Base-by-base conservation (phyloP, 2,329 filamentous ascomycete species). In the Dactylellina leptospora region DNA sequence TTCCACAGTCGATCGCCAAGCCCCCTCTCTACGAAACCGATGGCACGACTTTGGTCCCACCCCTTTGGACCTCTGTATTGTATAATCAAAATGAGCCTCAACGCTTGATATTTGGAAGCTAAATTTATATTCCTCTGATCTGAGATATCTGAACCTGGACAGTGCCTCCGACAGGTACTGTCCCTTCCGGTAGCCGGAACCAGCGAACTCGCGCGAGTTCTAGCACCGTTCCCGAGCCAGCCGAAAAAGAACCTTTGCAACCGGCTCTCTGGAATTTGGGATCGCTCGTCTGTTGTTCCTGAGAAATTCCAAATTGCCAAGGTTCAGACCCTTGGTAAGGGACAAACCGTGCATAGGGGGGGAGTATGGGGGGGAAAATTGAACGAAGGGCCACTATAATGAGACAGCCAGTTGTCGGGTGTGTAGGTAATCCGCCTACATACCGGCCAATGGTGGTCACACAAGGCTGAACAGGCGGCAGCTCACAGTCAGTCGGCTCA, bases 271-370 rank as follows among this genome's bases (percentile, higher is more conserved):
- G 40, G 56, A 40, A 69, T 59, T 62, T 30, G 50, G 47, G 23
- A 25, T 30, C n/a, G 54, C 18, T 51, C 53, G 47, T 54, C 27
- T 25, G 45, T n/a, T n/a, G n/a, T n/a, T n/a, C n/a, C 18, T 59
- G 36, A 53, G 38, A 27, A 64, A 72, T 72, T 72, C 59, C 68
- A 72, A 72, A 72, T 72, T 62, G 68, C 68, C 68, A 72, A 64
- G 68, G 58, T 48, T 28, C 38, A 27, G 30, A 53, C 25, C 59
- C 38, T 22, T 38, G 11, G 5, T n/a, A 20, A 25, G 22, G 36
- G 25, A 53, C 59, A 72, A 72, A 72, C 68, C 23, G 16, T 55
- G 59, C 68, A 72, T 36, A 22, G 22, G 18, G 4, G 40, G 13
- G 42, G 25, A 51, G 30, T 56, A 56, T 66, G 61, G 61, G n/a